phyloP scores from a whole-genome alignment of 75 land plant genomes.

The Sequoiadendron giganteum region DNA sequence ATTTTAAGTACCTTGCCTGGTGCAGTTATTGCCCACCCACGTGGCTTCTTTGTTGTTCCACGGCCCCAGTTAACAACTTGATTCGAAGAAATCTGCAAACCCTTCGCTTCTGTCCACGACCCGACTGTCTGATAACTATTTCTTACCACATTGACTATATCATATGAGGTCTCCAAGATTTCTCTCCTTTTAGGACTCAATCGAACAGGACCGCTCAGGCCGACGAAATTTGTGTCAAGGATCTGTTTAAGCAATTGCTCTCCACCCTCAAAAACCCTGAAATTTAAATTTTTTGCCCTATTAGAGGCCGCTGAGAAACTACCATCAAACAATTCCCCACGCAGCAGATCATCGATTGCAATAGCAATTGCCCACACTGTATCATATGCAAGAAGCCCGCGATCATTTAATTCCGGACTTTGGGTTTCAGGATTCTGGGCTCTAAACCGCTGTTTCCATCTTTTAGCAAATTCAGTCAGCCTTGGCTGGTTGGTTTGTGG shows the following conservation, averaged over 20 bases:
- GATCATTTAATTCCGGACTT: background rate
- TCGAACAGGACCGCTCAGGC: slow-evolving; percentile 9
- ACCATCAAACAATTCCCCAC: slow-evolving; percentile 8
- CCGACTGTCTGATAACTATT: too few relatives aligned
- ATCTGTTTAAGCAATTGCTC: background rate
- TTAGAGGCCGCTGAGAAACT: background rate
- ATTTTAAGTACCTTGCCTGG: background rate
- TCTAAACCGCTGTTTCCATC: background rate
- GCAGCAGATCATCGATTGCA: slow-evolving; percentile 23
- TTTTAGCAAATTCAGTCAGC: too few relatives aligned
- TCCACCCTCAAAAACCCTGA: slow-evolving; percentile 17
- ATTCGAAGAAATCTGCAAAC: background rate
- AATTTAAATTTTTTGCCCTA: background rate
- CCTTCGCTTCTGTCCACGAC: too few relatives aligned
- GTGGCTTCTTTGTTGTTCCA: background rate
- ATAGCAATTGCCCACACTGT: slow-evolving; percentile 13
- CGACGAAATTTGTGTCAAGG: slow-evolving; percentile 17
- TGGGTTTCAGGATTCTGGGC: background rate
- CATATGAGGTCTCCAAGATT: slow-evolving; percentile 3
- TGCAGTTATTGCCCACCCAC: background rate
- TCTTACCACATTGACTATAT: slow-evolving; percentile 21
- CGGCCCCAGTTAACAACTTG: background rate
- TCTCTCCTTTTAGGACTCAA: slow-evolving; percentile 10
- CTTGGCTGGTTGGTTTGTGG: background rate
- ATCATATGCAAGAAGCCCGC: slow-evolving; percentile 35